A percentile compares a stretch with the other conserved stretches of the same genome.
phyloP scores from a whole-genome alignment of 192 early-diverging fungal species.

The Ramicandelaber brevisporus region DNA sequence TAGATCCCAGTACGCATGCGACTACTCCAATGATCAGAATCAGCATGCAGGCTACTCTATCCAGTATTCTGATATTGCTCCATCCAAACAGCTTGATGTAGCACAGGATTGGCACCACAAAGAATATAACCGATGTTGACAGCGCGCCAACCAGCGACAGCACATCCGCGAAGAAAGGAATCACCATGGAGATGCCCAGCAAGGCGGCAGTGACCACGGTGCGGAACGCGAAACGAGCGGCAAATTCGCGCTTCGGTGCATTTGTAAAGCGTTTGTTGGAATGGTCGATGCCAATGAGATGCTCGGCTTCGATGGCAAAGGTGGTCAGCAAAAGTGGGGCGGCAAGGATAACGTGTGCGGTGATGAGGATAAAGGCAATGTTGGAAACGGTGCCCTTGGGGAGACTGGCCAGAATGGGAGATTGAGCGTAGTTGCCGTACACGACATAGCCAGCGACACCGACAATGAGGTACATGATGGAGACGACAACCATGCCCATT shows the following conservation, averaged over 20 bases:
- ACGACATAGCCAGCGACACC: constrained; percentile 41
- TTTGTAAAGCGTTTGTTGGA: constrained; percentile 4
- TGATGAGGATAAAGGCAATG: constrained; percentile 42
- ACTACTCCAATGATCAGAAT: constrained; percentile 24
- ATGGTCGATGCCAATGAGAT: no score
- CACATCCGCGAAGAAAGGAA: constrained; percentile 56
- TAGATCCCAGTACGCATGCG: constrained; percentile 32
- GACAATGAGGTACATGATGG: constrained; percentile 33
- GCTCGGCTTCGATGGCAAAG: constrained; percentile 24
- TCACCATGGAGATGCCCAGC: constrained; percentile 27
- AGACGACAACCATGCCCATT: constrained; percentile 25
- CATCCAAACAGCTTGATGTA: constrained; percentile 42
- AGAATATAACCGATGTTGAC: constrained; percentile 37
- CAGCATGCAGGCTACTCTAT: no score
- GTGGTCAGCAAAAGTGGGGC: constrained; percentile 49
- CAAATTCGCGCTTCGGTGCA: constrained; percentile 19
- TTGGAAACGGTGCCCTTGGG: constrained; percentile 26
- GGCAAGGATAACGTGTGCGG: constrained; percentile 49
- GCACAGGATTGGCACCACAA: constrained; percentile 45
- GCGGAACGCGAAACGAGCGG: constrained; percentile 22
- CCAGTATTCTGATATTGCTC: constrained; percentile 16
- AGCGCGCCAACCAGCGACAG: constrained; percentile 47
- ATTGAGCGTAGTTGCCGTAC: constrained; percentile 30
- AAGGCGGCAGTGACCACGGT: constrained; percentile 20
- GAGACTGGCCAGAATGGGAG: constrained; percentile 39